These are phyloP conservation scores for Kluyveromyces sp. DNA, from an alignment of 1,139 yeast genomes.

Conservation along the genomic window DNA sequence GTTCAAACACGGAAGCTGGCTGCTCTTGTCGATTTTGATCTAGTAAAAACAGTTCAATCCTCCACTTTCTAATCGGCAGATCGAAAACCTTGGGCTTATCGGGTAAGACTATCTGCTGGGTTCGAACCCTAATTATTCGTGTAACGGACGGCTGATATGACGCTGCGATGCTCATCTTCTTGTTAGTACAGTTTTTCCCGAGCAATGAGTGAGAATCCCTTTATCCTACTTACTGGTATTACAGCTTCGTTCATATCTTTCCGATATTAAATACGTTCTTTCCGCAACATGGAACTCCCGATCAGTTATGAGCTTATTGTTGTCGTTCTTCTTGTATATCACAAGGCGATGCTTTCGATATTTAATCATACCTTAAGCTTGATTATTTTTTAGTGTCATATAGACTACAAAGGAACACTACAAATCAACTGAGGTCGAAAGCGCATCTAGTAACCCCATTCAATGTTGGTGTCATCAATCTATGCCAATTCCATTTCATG, in stretches of 20 bases:
- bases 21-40: conserved; percentile 74
- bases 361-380: no score
- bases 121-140: conserved; percentile 78
- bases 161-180: neutral
- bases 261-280: no score
- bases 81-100: conserved; percentile 75
- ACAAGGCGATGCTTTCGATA: no score
- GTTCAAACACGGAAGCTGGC: conserved; percentile 77
- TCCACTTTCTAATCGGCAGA: conserved; percentile 92
- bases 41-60: conserved; percentile 62
- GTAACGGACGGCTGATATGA: conserved; percentile 40
- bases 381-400: no score
- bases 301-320: no score
- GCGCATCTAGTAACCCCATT: no score
- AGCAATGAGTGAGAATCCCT: no score
- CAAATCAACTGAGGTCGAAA: no score
- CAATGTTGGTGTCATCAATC: neutral
- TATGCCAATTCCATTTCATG: neutral
- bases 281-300: no score
- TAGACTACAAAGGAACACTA: no score
- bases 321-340: no score
- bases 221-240: neutral
- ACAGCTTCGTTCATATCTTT: neutral
- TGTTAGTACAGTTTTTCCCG: neutral
- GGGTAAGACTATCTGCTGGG: conserved; percentile 71